These are phyloP conservation scores for Teratosphaeria epicoccoides DNA, from an alignment of 2,329 filamentous ascomycete genomes.

Conservation along the genomic window DNA sequence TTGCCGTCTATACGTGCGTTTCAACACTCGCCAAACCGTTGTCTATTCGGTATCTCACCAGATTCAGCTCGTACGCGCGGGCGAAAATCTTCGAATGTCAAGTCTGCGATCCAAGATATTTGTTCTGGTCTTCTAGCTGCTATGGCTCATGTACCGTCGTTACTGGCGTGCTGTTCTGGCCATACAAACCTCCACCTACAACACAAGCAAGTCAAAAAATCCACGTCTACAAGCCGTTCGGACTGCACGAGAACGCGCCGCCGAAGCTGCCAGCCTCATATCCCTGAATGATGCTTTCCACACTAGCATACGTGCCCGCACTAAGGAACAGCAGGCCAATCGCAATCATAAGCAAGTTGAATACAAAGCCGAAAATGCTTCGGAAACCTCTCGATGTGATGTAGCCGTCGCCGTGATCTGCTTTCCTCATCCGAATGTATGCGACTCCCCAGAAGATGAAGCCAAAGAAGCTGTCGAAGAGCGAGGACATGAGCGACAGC, in stretches of 20 bases:
- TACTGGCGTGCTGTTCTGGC: neutral
- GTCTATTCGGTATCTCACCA: too few relatives aligned
- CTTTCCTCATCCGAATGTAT: conserved; percentile 64
- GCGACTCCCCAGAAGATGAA: conserved; percentile 92
- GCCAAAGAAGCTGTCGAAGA: conserved; percentile 88
- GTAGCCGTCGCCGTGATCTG: conserved; percentile 47
- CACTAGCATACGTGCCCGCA: conserved; percentile 65
- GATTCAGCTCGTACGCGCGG: too few relatives aligned
- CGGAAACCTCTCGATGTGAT: conserved; percentile 44
- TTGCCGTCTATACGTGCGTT: too few relatives aligned
- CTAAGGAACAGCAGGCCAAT: conserved; percentile 73
- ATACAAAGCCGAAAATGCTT: conserved; percentile 43
- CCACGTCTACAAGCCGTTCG: conserved; percentile 43
- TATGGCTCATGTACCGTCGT: neutral
- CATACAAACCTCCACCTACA: neutral
- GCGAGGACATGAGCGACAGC: conserved; percentile 66
- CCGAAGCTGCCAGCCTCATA: conserved; percentile 56
- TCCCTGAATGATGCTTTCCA: conserved; percentile 63
- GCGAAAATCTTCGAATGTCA: too few relatives aligned
- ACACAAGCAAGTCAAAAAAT: neutral
- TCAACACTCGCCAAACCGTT: too few relatives aligned
- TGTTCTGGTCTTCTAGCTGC: neutral
- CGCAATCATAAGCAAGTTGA: conserved; percentile 64
- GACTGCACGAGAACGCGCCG: conserved; percentile 63
- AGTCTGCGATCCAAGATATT: neutral